Evolutionary conservation across 805 yeast species (phyloP).

Genomic region (Metschnikowia continentalis): DNA sequence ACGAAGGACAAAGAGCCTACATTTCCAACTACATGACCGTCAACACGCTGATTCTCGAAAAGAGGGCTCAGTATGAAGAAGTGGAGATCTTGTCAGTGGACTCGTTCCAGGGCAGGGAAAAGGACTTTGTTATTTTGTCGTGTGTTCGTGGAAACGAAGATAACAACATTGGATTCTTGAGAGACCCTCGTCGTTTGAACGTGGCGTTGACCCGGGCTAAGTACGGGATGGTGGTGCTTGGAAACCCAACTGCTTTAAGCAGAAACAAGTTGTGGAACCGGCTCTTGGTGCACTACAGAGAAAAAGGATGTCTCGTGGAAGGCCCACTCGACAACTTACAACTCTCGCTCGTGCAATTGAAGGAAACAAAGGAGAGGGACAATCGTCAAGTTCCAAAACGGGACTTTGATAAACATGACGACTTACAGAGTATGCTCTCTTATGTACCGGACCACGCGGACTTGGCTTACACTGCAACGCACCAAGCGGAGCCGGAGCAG

Average conservation of each 20-base stretch:
- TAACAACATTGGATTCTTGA: conserved; percentile 39
- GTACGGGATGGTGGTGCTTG: conserved; percentile 51
- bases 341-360: conserved; percentile 57
- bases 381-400: neutral
- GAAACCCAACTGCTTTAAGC: conserved; percentile 77
- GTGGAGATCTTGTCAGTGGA: conserved; percentile 75
- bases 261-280: conserved; percentile 75
- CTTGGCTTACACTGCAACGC: neutral
- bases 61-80: conserved; percentile 55
- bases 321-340: conserved; percentile 81
- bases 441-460: conserved; percentile 11
- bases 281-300: conserved; percentile 71
- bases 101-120: conserved; percentile 43
- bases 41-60: conserved; percentile 45
- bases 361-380: conserved; percentile 8
- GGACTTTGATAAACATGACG: conserved; percentile 6
- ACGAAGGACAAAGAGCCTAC: conserved; percentile 89
- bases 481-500: neutral
- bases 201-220: conserved; percentile 44
- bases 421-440: conserved; percentile 17
- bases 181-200: conserved; percentile 42
- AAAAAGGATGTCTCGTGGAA: conserved; percentile 83
- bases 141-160: conserved; percentile 43
- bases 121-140: conserved; percentile 39
- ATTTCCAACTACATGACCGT: conserved; percentile 71